Percentiles rank a stretch among this genome's conserved stretches.
These are phyloP conservation scores for Ceratobasidium theobromae DNA, from an alignment of 1,284 basidiomycete species.

Conservation along the genomic window DNA sequence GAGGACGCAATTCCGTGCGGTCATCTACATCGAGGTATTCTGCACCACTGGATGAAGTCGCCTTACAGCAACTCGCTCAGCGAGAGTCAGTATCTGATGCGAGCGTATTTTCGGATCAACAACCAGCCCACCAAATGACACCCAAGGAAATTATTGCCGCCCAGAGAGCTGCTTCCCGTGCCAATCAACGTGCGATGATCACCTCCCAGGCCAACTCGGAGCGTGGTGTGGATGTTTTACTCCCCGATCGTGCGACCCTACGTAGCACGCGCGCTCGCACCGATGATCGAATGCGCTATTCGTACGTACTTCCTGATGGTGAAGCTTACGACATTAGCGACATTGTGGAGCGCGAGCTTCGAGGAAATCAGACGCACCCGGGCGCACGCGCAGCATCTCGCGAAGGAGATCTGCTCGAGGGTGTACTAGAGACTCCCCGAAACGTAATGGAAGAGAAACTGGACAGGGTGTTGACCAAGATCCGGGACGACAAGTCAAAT, in stretches of 20 bases:
- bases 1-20: conserved; percentile 59
- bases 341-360: conserved; percentile 85
- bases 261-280: conserved; percentile 69
- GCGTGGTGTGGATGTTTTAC: conserved; percentile 82
- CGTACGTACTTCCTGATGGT: conserved; percentile 84
- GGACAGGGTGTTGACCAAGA: conserved; percentile 75
- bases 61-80: conserved; percentile 44
- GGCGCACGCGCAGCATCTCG: neutral
- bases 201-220: conserved; percentile 80
- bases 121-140: conserved; percentile 50
- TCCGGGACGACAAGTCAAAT: conserved; percentile 50
- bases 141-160: conserved; percentile 90
- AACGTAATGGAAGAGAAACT: conserved; percentile 71
- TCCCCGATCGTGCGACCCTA: conserved; percentile 82
- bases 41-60: conserved; percentile 72
- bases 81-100: conserved; percentile 54
- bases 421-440: conserved; percentile 56
- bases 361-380: conserved; percentile 44
- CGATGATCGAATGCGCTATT: conserved; percentile 80
- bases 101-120: conserved; percentile 32
- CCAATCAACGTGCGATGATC: conserved; percentile 83
- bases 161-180: conserved; percentile 79
- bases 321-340: conserved; percentile 90
- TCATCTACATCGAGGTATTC: conserved; percentile 58
- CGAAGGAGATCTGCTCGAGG: conserved; percentile 58